Base-by-base conservation (phyloP, 2,329 filamentous ascomycete species). In the Claviceps arundinis region DNA sequence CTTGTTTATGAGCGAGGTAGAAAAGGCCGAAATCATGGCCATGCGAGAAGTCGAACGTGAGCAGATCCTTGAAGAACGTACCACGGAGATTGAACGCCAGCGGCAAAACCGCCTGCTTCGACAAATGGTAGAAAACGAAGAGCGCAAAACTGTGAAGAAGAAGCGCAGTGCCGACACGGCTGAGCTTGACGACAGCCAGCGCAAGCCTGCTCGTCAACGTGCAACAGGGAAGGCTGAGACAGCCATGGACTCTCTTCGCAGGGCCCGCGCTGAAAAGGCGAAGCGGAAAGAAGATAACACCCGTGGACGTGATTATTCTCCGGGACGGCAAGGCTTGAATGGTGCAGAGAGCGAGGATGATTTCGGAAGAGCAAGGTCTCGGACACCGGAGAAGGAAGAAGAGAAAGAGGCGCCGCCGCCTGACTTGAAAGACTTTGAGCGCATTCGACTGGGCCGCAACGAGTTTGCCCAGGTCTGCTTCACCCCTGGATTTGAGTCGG, bases 391-490 rank as follows among this genome's bases (percentile, higher is more conserved):
- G 50, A 84, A 82, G 57, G 81, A 87, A 55, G 76, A 77, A 13
- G 80, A 81, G 26, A 84, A 87, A 3, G 81, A 85, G 40, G 71
- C 93, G 30, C 80, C 81, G 14, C 84, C 82, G 26, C 81, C 87
- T 2, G 81, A 85, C 38, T 73, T 95, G 19, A 77, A 77, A n/a
- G 89, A 97, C 65, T 82, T 91, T 57, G 86, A 97, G 63, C 81
- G 87, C 49, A 81, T 91, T 50, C 82, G 89, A 53, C 79, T 98
- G 54, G 88, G 90, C 48, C 81, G 93, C 56, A 85, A 80, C 58
- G 87, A 89, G 62, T 95, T 98, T 65, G 85, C 86, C 6, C 82
- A 91, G 62, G 85, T 95, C 52, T 96, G 89, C 74, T 95, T 95
- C 71, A 91, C 90, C 59, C 93, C 93, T 11, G 84, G 84, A 4